A percentile compares a stretch with the other conserved stretches of the same genome.
Conservation (phyloP, 1,284 basidiomycete genomes). For the Trametes sp. region DNA sequence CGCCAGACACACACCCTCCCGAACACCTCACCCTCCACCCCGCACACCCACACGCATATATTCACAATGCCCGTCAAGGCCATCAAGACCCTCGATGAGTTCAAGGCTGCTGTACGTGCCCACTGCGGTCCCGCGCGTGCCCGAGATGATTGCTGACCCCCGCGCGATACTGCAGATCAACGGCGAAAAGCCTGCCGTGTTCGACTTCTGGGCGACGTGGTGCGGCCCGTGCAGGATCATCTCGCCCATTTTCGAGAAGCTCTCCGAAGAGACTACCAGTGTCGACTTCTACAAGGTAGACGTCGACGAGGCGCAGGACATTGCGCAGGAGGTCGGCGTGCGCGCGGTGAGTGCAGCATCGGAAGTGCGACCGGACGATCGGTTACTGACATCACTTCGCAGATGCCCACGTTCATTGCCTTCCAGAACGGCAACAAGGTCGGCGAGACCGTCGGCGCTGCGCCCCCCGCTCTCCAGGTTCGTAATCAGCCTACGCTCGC, state of each 20-base stretch:
- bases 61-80: conserved; percentile 48
- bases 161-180: conserved; percentile 55
- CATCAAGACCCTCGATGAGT: conserved; percentile 62
- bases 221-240: conserved; percentile 82
- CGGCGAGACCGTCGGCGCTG: conserved; percentile 70
- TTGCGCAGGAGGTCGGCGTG: conserved; percentile 74
- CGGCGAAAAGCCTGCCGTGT: conserved; percentile 63
- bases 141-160: neutral
- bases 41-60: conserved; percentile 3
- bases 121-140: neutral
- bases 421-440: conserved; percentile 76
- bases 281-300: conserved; percentile 87
- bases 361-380: too few species aligned
- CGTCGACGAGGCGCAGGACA: conserved; percentile 65
- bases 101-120: conserved; percentile 56
- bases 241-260: conserved; percentile 80
- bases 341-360: conserved; percentile 61
- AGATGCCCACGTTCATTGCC: conserved; percentile 82
- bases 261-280: conserved; percentile 53
- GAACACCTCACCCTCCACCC: conserved; percentile 3
- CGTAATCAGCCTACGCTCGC: conserved; percentile 6
- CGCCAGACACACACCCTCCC: neutral
- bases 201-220: conserved; percentile 85
- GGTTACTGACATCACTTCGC: too few species aligned
- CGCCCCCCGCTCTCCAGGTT: conserved; percentile 46